phyloP scores from a whole-genome alignment of 257 asterid genomes.

The Apocynum venetum region DNA sequence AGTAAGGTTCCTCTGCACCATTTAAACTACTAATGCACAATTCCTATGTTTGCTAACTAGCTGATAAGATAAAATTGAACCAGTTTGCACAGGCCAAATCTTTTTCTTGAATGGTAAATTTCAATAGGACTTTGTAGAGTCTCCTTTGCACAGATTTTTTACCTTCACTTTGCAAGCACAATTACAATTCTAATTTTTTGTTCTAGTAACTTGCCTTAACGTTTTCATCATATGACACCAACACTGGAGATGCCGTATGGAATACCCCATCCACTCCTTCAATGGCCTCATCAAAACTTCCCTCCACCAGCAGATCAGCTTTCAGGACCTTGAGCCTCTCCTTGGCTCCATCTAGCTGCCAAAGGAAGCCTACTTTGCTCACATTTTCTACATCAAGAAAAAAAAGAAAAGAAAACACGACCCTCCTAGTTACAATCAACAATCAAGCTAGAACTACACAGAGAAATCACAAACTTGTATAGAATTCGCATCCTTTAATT shows the following conservation, averaged over 20 bases:
- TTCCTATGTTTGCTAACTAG: background rate
- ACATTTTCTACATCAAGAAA: conserved; percentile 35
- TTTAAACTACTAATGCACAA: background rate
- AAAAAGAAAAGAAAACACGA: background rate
- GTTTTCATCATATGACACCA: conserved; percentile 50
- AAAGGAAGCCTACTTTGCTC: conserved; percentile 55
- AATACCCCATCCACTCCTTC: conserved; percentile 84
- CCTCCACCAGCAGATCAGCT: conserved; percentile 71
- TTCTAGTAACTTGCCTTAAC: conserved; percentile 43
- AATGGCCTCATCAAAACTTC: conserved; percentile 80
- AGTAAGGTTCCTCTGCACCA: background rate
- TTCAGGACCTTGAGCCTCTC: conserved; percentile 73
- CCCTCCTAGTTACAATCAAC: too few relatives aligned
- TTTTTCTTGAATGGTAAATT: background rate
- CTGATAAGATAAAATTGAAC: background rate
- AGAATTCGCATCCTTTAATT: too few relatives aligned
- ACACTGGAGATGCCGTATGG: conserved; percentile 90
- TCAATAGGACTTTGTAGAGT: too few relatives aligned
- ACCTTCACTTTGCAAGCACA: too few relatives aligned
- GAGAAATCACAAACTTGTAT: background rate
- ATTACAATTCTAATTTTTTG: background rate
- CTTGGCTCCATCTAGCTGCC: conserved; percentile 82
- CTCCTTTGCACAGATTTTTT: too few relatives aligned
- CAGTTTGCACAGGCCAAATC: background rate
- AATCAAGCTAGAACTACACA: background rate